Conservation (phyloP, 2,329 filamentous ascomycete genomes). For the Nemania diffusa region DNA sequence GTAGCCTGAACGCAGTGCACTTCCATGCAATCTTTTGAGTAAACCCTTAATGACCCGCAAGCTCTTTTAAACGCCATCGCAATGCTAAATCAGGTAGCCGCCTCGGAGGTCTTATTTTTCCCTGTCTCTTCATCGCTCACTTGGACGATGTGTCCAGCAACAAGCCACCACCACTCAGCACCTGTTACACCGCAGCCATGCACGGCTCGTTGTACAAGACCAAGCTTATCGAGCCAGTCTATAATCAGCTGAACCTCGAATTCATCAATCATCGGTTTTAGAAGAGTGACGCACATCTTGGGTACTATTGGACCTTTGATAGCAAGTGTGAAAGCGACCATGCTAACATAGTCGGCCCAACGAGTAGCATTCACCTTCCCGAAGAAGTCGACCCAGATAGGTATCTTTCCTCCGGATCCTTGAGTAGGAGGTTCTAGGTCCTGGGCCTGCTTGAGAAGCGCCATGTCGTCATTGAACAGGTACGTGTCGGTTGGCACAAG, state of each 20-base stretch:
- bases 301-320: slow-evolving; percentile 68
- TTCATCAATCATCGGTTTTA: slow-evolving; percentile 68
- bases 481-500: slow-evolving; percentile 69
- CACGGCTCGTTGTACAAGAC: slow-evolving; percentile 59
- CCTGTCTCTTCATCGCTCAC: slow-evolving; percentile 28
- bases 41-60: not conserved
- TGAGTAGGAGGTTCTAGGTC: slow-evolving; percentile 55
- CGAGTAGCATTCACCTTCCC: slow-evolving; percentile 66
- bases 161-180: slow-evolving; percentile 76
- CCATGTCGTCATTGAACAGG: slow-evolving; percentile 62
- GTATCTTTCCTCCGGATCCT: slow-evolving; percentile 63
- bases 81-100: not conserved
- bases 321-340: slow-evolving; percentile 70
- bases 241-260: slow-evolving; percentile 71
- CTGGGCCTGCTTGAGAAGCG: slow-evolving; percentile 52
- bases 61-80: not conserved
- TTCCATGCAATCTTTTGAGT: not conserved
- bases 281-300: slow-evolving; percentile 62
- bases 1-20: not conserved
- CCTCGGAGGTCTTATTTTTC: not conserved
- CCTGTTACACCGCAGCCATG: slow-evolving; percentile 57
- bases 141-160: slow-evolving; percentile 55
- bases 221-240: slow-evolving; percentile 66
- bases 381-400: slow-evolving; percentile 79
- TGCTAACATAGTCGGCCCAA: slow-evolving; percentile 72